These are phyloP conservation scores for Cystobasidium onofrii DNA, from an alignment of 768 basidiomycete genomes.

Conservation along the genomic window DNA sequence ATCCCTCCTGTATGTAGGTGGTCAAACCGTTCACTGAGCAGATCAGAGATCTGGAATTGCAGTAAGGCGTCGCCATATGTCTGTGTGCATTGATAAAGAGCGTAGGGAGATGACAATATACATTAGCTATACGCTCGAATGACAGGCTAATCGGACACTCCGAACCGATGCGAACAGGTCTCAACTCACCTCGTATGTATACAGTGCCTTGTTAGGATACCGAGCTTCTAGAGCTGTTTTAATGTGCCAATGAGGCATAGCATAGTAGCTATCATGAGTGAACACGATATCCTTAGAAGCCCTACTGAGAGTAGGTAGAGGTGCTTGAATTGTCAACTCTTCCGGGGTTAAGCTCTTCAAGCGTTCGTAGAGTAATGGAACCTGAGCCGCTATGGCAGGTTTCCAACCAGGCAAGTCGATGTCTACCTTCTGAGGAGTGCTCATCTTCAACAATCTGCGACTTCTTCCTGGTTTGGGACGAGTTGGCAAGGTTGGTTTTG, in stretches of 20 bases:
- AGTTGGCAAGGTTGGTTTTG: neutral
- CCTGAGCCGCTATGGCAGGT: neutral
- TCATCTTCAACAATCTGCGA: neutral
- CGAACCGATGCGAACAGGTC: too few species aligned
- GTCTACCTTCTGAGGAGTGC: neutral
- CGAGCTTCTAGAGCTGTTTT: neutral
- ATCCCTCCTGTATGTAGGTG: neutral
- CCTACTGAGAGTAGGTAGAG: neutral
- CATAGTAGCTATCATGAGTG: neutral
- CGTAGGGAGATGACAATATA: too few species aligned
- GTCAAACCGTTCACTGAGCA: neutral
- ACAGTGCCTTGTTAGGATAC: neutral
- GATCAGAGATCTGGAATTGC: neutral
- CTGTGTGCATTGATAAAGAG: neutral
- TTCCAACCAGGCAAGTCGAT: neutral
- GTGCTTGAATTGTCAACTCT: neutral
- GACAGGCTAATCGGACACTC: too few species aligned
- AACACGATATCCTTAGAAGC: neutral
- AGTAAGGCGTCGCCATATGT: slow-evolving; percentile 3
- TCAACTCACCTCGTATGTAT: neutral
- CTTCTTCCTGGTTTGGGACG: neutral
- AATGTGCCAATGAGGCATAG: neutral
- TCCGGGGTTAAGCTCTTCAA: neutral
- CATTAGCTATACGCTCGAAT: too few species aligned
- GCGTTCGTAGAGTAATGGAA: neutral